A percentile compares a stretch with the other conserved stretches of the same genome.
Evolutionary conservation across 2,329 filamentous ascomycete genomes (phyloP).

Genomic region (Verticillium longisporum): DNA sequence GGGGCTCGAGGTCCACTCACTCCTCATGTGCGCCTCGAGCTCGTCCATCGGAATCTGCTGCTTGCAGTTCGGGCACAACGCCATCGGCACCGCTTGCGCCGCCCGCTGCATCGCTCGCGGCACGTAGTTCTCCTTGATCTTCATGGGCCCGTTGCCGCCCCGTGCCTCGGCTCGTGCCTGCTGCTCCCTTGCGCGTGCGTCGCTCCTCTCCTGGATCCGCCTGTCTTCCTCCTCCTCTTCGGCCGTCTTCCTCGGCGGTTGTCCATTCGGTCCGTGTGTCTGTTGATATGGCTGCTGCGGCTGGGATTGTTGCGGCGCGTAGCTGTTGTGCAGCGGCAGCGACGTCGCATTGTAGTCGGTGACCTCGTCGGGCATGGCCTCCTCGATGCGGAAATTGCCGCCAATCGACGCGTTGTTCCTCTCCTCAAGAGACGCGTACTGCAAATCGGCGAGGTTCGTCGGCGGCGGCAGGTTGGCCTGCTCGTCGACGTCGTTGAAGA

Average conservation of each 20-base stretch:
- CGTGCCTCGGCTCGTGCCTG: constrained; percentile 74
- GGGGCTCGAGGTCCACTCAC: constrained; percentile 33
- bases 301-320: constrained; percentile 26
- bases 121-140: constrained; percentile 89
- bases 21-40: constrained; percentile 87
- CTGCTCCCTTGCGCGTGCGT: constrained; percentile 58
- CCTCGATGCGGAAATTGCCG: constrained; percentile 80
- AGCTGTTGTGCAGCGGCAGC: constrained; percentile 37
- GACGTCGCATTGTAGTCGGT: constrained; percentile 48
- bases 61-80: constrained; percentile 87
- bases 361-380: constrained; percentile 81
- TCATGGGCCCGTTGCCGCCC: constrained; percentile 64
- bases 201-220: constrained; percentile 55
- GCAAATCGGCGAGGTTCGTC: constrained; percentile 81
- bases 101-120: constrained; percentile 71
- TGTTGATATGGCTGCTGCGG: constrained; percentile 5
- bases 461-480: constrained; percentile 80
- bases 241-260: constrained; percentile 25
- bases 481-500: constrained; percentile 86
- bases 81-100: constrained; percentile 57
- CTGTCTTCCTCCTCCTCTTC: constrained; percentile 57
- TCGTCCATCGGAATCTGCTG: constrained; percentile 83
- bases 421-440: constrained; percentile 91
- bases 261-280: constrained; percentile 18
- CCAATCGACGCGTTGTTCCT: constrained; percentile 85